Percentiles rank a stretch among this genome's conserved stretches.
phyloP scores from a whole-genome alignment of 495 filamentous ascomycete species.

The Neurospora sublineolata region DNA sequence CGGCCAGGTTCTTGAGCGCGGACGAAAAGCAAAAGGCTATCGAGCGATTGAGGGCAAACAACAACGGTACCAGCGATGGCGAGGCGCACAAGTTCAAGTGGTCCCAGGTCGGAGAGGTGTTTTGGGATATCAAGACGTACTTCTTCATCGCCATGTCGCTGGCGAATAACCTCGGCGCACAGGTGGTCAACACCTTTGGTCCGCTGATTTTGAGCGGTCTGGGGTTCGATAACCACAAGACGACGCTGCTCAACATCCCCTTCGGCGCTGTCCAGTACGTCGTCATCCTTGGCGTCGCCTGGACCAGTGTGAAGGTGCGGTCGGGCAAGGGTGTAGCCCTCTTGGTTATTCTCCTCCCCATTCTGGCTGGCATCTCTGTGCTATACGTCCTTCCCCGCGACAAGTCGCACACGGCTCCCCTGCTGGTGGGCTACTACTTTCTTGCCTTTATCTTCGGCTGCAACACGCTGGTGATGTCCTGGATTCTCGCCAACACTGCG shows the following conservation, averaged over 20 bases:
- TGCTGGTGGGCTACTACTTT: slow-evolving; percentile 51
- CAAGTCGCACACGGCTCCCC: slow-evolving; percentile 24
- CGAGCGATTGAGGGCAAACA: slow-evolving; percentile 40
- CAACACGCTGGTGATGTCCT: slow-evolving; percentile 36
- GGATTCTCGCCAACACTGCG: slow-evolving; percentile 49
- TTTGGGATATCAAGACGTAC: slow-evolving; percentile 37
- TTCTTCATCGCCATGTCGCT: slow-evolving; percentile 40
- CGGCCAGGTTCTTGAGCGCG: slow-evolving; percentile 42
- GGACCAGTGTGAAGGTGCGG: slow-evolving; percentile 36
- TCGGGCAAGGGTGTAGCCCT: slow-evolving; percentile 35
- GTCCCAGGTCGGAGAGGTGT: slow-evolving; percentile 29
- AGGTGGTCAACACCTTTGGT: slow-evolving; percentile 48
- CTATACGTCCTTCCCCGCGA: slow-evolving; percentile 41
- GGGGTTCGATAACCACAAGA: slow-evolving; percentile 45
- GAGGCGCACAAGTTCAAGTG: slow-evolving; percentile 32
- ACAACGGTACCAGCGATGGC: slow-evolving; percentile 40
- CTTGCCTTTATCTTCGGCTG: slow-evolving; percentile 49
- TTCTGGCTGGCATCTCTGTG: slow-evolving; percentile 44
- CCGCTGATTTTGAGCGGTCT: slow-evolving; percentile 51
- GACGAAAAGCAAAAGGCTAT: slow-evolving; percentile 34
- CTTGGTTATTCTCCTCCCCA: slow-evolving; percentile 42
- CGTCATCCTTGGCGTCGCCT: slow-evolving; percentile 46
- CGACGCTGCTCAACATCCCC: slow-evolving; percentile 54
- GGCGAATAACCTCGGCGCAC: slow-evolving; percentile 50
- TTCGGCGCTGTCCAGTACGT: slow-evolving; percentile 47